Evolutionary conservation across 2,329 filamentous ascomycete genomes (phyloP).

Genomic region (Sclerotinia sclerotiorum): DNA sequence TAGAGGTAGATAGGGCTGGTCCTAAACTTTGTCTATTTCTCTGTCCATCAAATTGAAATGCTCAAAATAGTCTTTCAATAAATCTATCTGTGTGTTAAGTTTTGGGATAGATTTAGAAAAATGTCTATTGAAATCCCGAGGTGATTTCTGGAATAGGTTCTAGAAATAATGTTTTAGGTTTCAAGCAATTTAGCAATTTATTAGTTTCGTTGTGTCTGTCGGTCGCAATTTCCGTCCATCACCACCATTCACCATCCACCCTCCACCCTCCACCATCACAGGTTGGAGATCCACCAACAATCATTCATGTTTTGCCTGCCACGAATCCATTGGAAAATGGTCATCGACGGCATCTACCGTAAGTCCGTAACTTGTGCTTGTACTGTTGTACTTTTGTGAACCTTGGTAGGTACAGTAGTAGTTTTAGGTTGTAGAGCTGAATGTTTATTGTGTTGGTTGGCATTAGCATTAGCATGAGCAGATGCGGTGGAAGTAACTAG

Average conservation of each 20-base stretch:
- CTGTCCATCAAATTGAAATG: neutral
- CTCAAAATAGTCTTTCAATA: neutral
- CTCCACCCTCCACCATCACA: neutral
- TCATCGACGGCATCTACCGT: neutral
- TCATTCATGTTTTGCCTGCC: neutral
- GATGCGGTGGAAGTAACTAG: conserved; percentile 2
- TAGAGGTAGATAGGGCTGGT: too few species aligned
- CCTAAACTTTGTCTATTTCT: neutral
- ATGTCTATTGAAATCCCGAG: conserved; percentile 1
- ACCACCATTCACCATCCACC: neutral
- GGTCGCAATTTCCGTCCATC: conserved; percentile 2
- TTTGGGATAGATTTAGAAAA: neutral
- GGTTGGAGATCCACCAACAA: conserved; percentile 1
- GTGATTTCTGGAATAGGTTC: neutral
- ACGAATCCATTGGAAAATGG: neutral
- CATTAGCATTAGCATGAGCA: conserved; percentile 15
- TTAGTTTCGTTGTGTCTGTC: neutral
- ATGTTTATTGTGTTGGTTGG: neutral
- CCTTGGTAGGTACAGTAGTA: neutral
- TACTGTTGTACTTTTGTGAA: neutral
- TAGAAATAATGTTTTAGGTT: neutral
- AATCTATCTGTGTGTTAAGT: neutral
- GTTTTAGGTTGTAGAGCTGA: conserved; percentile 15
- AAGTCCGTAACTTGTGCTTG: neutral
- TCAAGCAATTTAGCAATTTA: neutral